phyloP scores from a whole-genome alignment of 257 asterid species.

The Penstemon barbatus region DNA sequence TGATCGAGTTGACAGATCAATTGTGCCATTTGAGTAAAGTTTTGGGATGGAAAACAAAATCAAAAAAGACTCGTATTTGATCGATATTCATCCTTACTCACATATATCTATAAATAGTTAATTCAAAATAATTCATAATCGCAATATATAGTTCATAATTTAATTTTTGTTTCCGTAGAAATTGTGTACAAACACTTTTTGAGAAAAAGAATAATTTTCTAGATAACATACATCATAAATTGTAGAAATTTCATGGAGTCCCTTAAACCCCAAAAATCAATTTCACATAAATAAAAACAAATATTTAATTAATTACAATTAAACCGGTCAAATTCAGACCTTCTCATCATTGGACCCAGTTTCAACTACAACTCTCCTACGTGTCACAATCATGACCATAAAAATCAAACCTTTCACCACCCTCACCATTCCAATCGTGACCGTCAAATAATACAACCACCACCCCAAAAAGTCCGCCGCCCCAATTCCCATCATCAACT shows the following conservation, averaged over 20 bases:
- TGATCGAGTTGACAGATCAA: too few relatives aligned
- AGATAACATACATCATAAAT: background rate
- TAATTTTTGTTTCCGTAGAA: too few relatives aligned
- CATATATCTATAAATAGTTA: too few relatives aligned
- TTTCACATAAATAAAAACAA: background rate
- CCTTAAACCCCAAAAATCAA: background rate
- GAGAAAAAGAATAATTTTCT: background rate
- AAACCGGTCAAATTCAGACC: slow-evolving; percentile 27
- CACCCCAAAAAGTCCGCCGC: slow-evolving; percentile 56
- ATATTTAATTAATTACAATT: background rate
- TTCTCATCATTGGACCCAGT: slow-evolving; percentile 29
- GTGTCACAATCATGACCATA: slow-evolving; percentile 24
- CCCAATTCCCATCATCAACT: slow-evolving; percentile 38
- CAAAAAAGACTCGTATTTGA: too few relatives aligned
- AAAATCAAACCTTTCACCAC: slow-evolving; percentile 34
- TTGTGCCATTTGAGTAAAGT: too few relatives aligned
- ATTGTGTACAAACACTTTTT: too few relatives aligned
- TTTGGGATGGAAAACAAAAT: too few relatives aligned
- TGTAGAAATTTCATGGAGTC: background rate
- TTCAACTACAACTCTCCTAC: slow-evolving; percentile 12
- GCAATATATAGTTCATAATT: too few relatives aligned
- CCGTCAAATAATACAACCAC: slow-evolving; percentile 65
- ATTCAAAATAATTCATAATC: too few relatives aligned
- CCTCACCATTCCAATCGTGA: slow-evolving; percentile 49
- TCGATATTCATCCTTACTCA: too few relatives aligned